Base-by-base conservation (phyloP, 495 filamentous ascomycete species). In the Annulohypoxylon nitens region DNA sequence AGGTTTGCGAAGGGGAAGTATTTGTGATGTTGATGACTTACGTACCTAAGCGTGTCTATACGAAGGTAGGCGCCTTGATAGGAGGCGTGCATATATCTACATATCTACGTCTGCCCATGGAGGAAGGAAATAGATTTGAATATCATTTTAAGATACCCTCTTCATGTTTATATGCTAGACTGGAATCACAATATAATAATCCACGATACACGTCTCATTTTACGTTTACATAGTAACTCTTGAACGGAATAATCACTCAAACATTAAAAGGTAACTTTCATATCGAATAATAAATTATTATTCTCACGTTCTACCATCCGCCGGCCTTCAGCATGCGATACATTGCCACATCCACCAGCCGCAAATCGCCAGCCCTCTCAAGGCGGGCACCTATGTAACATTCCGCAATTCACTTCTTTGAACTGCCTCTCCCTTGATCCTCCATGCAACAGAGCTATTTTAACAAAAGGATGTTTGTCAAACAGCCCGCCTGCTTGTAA, bases 1-100 rank as follows among this genome's bases (percentile, higher is more conserved):
- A 83, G 94, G 50, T 99, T 99, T 78, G 87, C 88, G 23, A 90
- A 90, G 53, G 95, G 95, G 7, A 93, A 83, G 57, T 98, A 89
- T 81, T 77, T 96, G 41, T 95, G 36, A 41, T 41, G 51, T 43
- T 33, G 12, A n/a, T 12, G 11, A 14, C 16, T 23, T 25, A n/a
- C 8, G 5, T 30, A 33, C n/a, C n/a, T n/a, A n/a, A n/a, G n/a
- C 8, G 8, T 11, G 50, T 50, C 4, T 50, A 16, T 16, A 47
- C 6, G 45, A 9, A 30, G 10, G 25, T 4, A 10, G 23, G 18
- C 3, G 12, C 1, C 2, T 9, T 9, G 36, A 11, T 43, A n/a
- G 39, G 12, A 43, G 39, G 14, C 14, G 10, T 43, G 39, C 14
- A 43, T 43, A 43, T 30, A 53, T 1, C 2, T 30, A 53, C 16